Conservation (phyloP, 164 flowering plant genomes). For the Macadamia tetraphylla region DNA sequence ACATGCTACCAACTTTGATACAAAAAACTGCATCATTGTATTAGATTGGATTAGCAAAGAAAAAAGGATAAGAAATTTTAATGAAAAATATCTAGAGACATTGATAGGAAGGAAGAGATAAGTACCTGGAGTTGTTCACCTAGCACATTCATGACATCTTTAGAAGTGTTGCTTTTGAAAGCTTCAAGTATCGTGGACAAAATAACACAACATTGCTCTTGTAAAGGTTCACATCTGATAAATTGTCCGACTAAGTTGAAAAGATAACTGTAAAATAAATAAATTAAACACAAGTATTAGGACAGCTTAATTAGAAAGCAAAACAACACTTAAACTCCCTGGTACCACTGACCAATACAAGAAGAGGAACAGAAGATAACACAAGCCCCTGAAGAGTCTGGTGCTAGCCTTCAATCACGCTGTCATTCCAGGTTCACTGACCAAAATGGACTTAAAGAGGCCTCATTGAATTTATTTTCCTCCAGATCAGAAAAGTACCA, state of each 20-base stretch:
- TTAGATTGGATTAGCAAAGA: neutral
- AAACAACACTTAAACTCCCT: no score
- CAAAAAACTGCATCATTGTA: slow-evolving; percentile 53
- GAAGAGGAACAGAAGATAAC: neutral
- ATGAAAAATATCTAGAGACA: neutral
- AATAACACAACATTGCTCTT: slow-evolving; percentile 74
- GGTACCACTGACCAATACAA: neutral
- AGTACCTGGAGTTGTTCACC: slow-evolving; percentile 89
- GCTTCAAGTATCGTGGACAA: slow-evolving; percentile 50
- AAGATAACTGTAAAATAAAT: slow-evolving; percentile 58
- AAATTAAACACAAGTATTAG: neutral
- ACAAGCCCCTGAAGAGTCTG: neutral
- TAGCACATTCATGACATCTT: slow-evolving; percentile 36
- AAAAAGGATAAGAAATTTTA: neutral
- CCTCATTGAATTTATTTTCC: no score
- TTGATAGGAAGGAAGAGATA: neutral
- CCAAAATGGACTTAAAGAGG: no score
- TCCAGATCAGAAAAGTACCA: no score
- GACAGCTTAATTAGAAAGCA: no score
- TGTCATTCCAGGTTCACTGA: no score
- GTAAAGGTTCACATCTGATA: slow-evolving; percentile 45
- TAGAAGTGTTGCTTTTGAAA: slow-evolving; percentile 38
- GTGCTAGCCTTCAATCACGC: no score
- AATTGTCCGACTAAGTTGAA: slow-evolving; percentile 78
- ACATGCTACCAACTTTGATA: slow-evolving; percentile 76